These are phyloP conservation scores for Verbena officinalis DNA, from an alignment of 257 asterid genomes.

Conservation along the genomic window DNA sequence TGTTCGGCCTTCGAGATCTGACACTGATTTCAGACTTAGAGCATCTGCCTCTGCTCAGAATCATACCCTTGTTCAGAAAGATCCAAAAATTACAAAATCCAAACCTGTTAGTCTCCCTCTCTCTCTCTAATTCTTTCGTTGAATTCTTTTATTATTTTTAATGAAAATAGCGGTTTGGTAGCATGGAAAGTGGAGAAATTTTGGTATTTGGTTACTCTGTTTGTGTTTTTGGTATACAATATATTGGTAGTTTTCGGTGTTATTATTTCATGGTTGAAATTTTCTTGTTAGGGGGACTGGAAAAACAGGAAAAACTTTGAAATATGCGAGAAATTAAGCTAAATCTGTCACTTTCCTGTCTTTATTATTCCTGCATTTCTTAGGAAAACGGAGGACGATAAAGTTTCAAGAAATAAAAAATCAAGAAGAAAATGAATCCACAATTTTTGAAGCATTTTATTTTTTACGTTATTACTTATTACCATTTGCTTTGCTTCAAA, in stretches of 20 bases:
- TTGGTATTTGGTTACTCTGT: neutral
- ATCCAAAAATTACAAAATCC: conserved; percentile 36
- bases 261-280: conserved; percentile 22
- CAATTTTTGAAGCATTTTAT: conserved; percentile 5
- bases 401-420: neutral
- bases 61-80: conserved; percentile 41
- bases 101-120: conserved; percentile 35
- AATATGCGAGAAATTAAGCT: neutral
- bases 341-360: conserved; percentile 10
- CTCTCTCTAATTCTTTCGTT: neutral
- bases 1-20: conserved; percentile 47
- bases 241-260: neutral
- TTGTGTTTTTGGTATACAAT: neutral
- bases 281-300: neutral
- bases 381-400: neutral
- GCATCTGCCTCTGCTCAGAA: conserved; percentile 50
- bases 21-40: conserved; percentile 37
- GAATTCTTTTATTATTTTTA: neutral
- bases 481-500: neutral
- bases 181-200: neutral
- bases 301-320: neutral
- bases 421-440: neutral
- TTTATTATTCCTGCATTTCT: neutral
- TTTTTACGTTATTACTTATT: neutral
- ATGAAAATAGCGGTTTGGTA: conserved; percentile 1